phyloP scores from a whole-genome alignment of 805 yeast species.

The Kuraishia capsulata region DNA sequence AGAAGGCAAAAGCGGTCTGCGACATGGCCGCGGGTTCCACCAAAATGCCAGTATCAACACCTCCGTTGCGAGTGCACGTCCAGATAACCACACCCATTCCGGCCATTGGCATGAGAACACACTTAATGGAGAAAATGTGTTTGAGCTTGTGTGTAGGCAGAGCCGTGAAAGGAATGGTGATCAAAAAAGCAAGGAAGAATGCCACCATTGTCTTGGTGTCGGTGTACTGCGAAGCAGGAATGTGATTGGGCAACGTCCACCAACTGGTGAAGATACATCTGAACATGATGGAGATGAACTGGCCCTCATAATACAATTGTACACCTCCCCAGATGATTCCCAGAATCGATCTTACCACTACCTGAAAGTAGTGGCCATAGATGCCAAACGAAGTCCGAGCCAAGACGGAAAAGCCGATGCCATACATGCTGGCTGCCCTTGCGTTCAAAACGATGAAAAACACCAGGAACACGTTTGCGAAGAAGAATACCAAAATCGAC shows the following conservation, averaged over 20 bases:
- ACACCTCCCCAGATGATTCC: conserved; percentile 31
- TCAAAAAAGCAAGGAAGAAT: conserved; percentile 12
- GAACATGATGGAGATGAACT: conserved; percentile 22
- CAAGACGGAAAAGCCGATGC: conserved; percentile 27
- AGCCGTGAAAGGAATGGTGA: conserved; percentile 11
- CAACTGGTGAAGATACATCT: conserved; percentile 12
- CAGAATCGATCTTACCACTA: conserved; percentile 24
- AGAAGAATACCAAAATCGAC: neutral
- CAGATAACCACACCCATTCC: neutral
- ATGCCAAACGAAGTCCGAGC: conserved; percentile 29
- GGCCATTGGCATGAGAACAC: neutral
- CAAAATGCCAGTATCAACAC: neutral
- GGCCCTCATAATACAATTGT: conserved; percentile 26
- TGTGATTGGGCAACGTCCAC: conserved; percentile 11
- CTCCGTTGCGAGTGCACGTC: neutral
- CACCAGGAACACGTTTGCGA: neutral
- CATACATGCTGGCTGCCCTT: conserved; percentile 15
- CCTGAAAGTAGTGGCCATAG: conserved; percentile 22
- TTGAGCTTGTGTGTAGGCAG: neutral
- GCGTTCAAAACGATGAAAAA: conserved; percentile 11
- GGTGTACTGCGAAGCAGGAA: conserved; percentile 10
- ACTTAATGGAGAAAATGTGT: neutral
- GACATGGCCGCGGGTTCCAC: neutral
- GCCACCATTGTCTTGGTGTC: conserved; percentile 11
- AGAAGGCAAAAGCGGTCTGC: neutral